Evolutionary conservation across 352 stramenopile genomes (phyloP).

Genomic region (Phytophthora syringae): DNA sequence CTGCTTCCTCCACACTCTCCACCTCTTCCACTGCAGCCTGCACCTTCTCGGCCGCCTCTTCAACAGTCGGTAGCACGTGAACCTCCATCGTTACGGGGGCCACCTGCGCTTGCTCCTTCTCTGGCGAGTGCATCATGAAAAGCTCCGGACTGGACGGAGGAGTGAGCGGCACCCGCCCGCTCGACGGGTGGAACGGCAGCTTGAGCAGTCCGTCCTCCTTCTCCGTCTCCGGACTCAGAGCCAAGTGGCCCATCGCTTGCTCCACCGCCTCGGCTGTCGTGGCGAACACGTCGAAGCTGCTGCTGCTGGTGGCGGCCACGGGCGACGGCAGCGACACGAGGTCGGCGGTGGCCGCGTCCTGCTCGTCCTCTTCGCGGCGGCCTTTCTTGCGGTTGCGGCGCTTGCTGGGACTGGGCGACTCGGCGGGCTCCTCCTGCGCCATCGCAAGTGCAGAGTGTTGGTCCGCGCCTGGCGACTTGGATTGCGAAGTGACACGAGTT

Average conservation of each 20-base stretch:
- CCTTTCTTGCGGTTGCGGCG: conserved; percentile 34
- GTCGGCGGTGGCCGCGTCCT: conserved; percentile 23
- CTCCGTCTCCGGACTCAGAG: conserved; percentile 10
- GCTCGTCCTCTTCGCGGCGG: conserved; percentile 8
- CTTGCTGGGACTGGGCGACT: conserved; percentile 24
- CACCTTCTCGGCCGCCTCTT: not conserved
- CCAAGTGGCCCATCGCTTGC: conserved; percentile 21
- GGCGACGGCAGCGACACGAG: conserved; percentile 57
- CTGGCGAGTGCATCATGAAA: conserved; percentile 32
- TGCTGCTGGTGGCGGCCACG: conserved; percentile 48
- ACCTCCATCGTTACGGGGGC: conserved; percentile 11
- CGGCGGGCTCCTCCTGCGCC: conserved; percentile 28
- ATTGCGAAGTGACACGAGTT: conserved; percentile 30
- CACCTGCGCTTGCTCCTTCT: conserved; percentile 30
- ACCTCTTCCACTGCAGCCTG: not conserved
- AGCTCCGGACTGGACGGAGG: conserved; percentile 27
- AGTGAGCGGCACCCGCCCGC: conserved; percentile 30
- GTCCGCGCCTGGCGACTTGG: not conserved
- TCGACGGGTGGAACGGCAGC: conserved; percentile 27
- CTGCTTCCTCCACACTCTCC: not conserved
- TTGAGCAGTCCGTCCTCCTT: conserved; percentile 29
- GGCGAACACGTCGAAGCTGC: conserved; percentile 26
- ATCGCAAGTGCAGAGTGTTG: conserved; percentile 9
- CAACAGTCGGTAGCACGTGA: conserved; percentile 10
- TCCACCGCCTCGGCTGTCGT: conserved; percentile 10